Evolutionary conservation across 768 basidiomycete genomes (phyloP).

Genomic region (Lentinus brumalis): DNA sequence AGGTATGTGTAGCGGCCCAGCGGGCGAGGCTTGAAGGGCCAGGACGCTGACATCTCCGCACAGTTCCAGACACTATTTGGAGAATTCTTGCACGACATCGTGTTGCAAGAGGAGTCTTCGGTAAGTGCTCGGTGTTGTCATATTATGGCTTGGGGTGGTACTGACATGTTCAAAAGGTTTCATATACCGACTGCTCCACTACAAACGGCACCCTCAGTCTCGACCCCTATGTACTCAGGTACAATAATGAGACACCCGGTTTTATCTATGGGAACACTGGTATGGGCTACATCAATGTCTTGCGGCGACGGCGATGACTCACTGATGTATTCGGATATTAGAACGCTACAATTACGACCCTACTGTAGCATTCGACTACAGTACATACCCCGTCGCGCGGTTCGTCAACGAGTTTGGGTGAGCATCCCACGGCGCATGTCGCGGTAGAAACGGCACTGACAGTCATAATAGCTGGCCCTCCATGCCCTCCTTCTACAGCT

Average conservation of each 20-base stretch:
- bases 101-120: constrained; percentile 51
- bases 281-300: constrained; percentile 11
- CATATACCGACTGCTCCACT: constrained; percentile 63
- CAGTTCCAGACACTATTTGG: constrained; percentile 56
- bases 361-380: constrained; percentile 52
- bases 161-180: constrained; percentile 34
- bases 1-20: constrained; percentile 40
- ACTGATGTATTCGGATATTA: constrained; percentile 17
- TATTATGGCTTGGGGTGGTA: not conserved
- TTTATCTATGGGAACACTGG: constrained; percentile 59
- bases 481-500: constrained; percentile 62
- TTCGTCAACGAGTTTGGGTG: constrained; percentile 65
- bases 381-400: constrained; percentile 50
- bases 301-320: too few relatives aligned
- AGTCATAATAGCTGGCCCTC: constrained; percentile 52
- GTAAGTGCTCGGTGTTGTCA: constrained; percentile 28
- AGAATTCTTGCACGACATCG: constrained; percentile 50
- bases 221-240: constrained; percentile 54
- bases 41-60: not conserved
- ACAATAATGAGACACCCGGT: constrained; percentile 51
- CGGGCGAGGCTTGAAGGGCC: not conserved
- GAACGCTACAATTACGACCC: constrained; percentile 62
- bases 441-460: too few relatives aligned
- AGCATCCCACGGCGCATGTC: not conserved
- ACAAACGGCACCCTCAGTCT: constrained; percentile 58